phyloP scores from a whole-genome alignment of 352 stramenopile genomes.

The Globisporangium paddicum region DNA sequence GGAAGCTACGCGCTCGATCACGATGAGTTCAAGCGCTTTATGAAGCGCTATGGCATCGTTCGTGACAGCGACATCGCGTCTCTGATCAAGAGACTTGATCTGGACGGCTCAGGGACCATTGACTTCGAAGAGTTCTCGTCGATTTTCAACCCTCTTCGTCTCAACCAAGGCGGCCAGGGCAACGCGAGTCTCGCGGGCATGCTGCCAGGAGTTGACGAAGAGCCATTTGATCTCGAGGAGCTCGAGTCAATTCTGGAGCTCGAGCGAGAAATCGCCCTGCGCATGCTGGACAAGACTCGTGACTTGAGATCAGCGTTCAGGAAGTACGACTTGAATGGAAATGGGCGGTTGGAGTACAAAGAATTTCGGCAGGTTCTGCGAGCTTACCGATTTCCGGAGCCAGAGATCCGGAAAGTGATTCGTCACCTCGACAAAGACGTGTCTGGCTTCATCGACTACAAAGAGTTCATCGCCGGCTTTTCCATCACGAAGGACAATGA shows the following conservation, averaged over 20 bases:
- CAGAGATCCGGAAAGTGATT: slow-evolving; percentile 71
- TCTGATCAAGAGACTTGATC: slow-evolving; percentile 41
- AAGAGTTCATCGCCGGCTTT: slow-evolving; percentile 58
- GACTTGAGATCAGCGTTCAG: slow-evolving; percentile 55
- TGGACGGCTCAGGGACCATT: slow-evolving; percentile 42
- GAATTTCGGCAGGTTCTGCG: slow-evolving; percentile 67
- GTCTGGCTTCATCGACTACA: slow-evolving; percentile 72
- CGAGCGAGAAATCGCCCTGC: slow-evolving; percentile 47
- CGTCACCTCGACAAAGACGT: slow-evolving; percentile 59
- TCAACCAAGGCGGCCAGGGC: slow-evolving; percentile 13
- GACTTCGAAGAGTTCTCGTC: slow-evolving; percentile 52
- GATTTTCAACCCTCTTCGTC: slow-evolving; percentile 46
- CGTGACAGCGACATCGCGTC: slow-evolving; percentile 46
- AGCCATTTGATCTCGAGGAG: slow-evolving; percentile 36
- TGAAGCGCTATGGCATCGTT: slow-evolving; percentile 69
- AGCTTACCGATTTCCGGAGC: slow-evolving; percentile 48
- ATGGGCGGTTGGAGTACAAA: slow-evolving; percentile 60
- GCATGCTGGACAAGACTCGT: slow-evolving; percentile 49
- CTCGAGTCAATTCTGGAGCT: slow-evolving; percentile 61
- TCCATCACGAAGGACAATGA: slow-evolving; percentile 20
- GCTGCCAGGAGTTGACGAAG: slow-evolving; percentile 16
- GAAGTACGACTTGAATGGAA: slow-evolving; percentile 67
- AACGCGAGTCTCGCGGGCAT: background rate
- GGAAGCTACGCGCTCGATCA: slow-evolving; percentile 46
- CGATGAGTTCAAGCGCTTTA: slow-evolving; percentile 56